Base-by-base conservation (phyloP, 1,284 basidiomycete species). In the Pseudozyma pruni region DNA sequence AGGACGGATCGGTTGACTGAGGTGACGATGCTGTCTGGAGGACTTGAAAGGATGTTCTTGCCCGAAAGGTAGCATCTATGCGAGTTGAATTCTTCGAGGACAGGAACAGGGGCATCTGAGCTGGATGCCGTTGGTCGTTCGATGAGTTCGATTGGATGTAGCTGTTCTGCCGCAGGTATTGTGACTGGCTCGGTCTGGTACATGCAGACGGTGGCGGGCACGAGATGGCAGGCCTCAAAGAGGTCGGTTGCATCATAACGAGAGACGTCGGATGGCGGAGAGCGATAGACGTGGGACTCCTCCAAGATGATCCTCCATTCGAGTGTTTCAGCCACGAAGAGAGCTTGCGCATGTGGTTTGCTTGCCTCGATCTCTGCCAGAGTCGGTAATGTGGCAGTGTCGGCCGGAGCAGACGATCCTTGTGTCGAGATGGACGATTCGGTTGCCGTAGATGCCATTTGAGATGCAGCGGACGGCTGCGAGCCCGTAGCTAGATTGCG, bases 291-390 rank as follows among this genome's bases (percentile, higher is more conserved):
- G 10, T 55, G 33, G 8, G 47, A 32, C 32, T 59, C 35, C 8
- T 57, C 54, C 17, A 61, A 43, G 33, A 76, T 43, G 48, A 76
- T 37, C 11, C 56, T 45, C 74, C 74, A 76, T 35, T 76, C 71
- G 48, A 74, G 68, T 16, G 52, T 49, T 31, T 70, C 72, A n/a
- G 74, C 51, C 10, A 62, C 64, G 42, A 74, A 72, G 22, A 69
- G 42, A 17, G 74, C 74, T 7, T 59, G 39, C 8, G 70, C 63
- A 47, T 64, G 60, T 27, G 74, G 74, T 22, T 68, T 67, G 27
- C 72, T 49, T 22, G 53, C 63, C 17, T 45, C 9, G 22, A 63
- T 59, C 7, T 59, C 27, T 9, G 35, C 49, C 33, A 57, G 32
- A 1, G 45, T 37, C 6, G 67, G 67, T 4, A 39, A 23, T 8